Percentiles rank a stretch among this genome's conserved stretches.
Evolutionary conservation across 2,329 filamentous ascomycete genomes (phyloP).

Genomic region (Talaromyces funiculosus): DNA sequence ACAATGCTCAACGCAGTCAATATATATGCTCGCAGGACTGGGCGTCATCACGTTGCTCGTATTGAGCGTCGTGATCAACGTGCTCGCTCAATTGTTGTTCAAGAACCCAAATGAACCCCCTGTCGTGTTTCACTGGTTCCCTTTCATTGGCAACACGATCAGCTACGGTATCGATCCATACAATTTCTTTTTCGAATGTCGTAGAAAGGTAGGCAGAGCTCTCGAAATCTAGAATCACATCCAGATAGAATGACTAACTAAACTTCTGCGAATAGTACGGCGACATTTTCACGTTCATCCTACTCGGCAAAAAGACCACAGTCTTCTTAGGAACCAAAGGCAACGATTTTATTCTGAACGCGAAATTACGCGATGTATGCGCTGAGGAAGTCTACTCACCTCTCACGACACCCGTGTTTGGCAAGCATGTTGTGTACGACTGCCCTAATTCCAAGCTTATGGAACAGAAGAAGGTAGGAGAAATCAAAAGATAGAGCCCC

Average conservation of each 20-base stretch:
- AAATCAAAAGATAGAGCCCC: neutral
- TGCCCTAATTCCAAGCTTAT: conserved; percentile 88
- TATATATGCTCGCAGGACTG: conserved; percentile 42
- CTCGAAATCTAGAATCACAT: neutral
- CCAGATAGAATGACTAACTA: neutral
- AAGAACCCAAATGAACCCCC: conserved; percentile 75
- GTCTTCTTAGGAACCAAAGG: conserved; percentile 75
- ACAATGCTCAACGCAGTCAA: conserved; percentile 43
- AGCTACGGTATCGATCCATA: conserved; percentile 84
- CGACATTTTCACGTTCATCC: conserved; percentile 83
- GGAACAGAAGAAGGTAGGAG: conserved; percentile 81
- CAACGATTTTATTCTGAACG: conserved; percentile 91
- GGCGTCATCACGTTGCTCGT: conserved; percentile 46
- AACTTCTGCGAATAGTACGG: conserved; percentile 57
- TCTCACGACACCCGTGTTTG: conserved; percentile 67
- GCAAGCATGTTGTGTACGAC: conserved; percentile 81
- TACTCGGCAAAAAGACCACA: conserved; percentile 82
- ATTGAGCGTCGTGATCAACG: conserved; percentile 66
- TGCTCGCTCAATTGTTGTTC: conserved; percentile 71
- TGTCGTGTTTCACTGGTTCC: conserved; percentile 60
- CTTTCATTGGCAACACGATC: conserved; percentile 80
- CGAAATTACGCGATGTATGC: conserved; percentile 82
- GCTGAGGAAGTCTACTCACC: conserved; percentile 86
- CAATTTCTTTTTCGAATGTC: conserved; percentile 59
- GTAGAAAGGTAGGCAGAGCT: conserved; percentile 61